Evolutionary conservation across 2,329 filamentous ascomycete genomes (phyloP), one percentile per base, ranked within the genome.

Genomic region (Phaeosphaeriaceae sp.): DNA sequence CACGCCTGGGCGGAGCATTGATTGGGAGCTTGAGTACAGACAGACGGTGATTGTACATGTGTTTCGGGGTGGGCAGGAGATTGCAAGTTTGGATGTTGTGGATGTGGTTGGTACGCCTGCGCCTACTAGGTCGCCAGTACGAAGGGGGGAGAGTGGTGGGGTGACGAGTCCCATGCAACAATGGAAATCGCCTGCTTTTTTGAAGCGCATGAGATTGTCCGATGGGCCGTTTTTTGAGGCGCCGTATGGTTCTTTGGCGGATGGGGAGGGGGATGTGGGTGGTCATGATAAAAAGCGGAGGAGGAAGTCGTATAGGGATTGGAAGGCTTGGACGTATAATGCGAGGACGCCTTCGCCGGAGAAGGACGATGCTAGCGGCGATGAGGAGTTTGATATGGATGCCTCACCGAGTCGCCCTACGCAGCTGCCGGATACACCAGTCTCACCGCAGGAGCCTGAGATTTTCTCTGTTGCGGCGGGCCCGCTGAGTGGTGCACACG

Each of bases 131-230:
- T 70, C 68, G 36, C 67, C 69, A 3, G 46, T 54, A 9, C 62
- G 58, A 28, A 53, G 48, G 20, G 39, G n/a, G n/a, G n/a, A 41
- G 13, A 29, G 51, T n/a, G 40, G 44, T 28, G 28, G 34, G 26
- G 40, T 45, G 2, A 42, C 56, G 11, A 57, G 48, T 7, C 50
- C 59, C 7, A 29, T 48, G 2, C 46, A 54, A 3, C 58, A 87
- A 58, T 94, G 86, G 76, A 79, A 83, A 4, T 95, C 91, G 2
- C 92, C 92, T 0, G 89, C 90, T 0, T 96, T 95, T 60, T 50
- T 70, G 26, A 92, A 89, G 69, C 81, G 87, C 44, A 81, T 84
- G 12, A 81, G 88, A 46, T 76, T 88, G 3, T 92, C 88, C 0
- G 87, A 87, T 47, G 87, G 87, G 1, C 83, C 85, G 0, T 73